Percentiles rank a stretch among this genome's conserved stretches.
Evolutionary conservation across 371 early-diverging fungal genomes (phyloP).

Genomic region (Polyrhizophydium stewartii): DNA sequence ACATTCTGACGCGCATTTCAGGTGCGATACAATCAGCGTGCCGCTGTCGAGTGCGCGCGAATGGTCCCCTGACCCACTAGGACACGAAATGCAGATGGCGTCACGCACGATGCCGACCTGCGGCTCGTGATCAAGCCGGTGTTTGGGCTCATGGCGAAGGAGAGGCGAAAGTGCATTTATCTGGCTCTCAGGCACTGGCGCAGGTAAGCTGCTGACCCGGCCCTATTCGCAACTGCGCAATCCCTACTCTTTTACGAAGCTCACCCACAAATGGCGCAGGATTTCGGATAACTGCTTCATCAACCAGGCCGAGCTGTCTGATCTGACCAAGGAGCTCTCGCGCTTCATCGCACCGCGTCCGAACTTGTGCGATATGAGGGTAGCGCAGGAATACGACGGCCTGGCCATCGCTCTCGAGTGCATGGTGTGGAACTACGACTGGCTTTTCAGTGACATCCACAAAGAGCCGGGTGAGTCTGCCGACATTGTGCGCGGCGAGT

Average conservation of each 20-base stretch:
- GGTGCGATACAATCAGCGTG: no score
- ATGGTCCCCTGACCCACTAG: no score
- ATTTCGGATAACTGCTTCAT: background rate
- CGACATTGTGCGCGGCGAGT: background rate
- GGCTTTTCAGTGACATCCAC: background rate
- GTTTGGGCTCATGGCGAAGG: background rate
- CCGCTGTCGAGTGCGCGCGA: no score
- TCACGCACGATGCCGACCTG: background rate
- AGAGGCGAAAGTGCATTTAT: background rate
- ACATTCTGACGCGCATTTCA: no score
- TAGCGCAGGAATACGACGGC: background rate
- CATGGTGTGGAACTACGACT: conserved; percentile 3
- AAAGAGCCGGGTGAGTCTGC: background rate
- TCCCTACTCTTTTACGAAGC: no score
- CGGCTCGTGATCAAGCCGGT: background rate
- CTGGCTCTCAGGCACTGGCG: conserved; percentile 1
- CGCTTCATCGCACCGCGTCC: background rate
- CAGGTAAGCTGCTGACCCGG: background rate
- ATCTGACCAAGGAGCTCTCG: background rate
- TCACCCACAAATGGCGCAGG: no score
- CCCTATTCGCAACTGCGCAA: no score
- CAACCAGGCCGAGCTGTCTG: background rate
- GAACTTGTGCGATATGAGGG: background rate
- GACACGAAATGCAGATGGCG: background rate
- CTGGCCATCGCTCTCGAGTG: conserved; percentile 1